These are phyloP conservation scores for Aspergillus tubingensis DNA, from an alignment of 2,329 filamentous ascomycete species.

Conservation along the genomic window DNA sequence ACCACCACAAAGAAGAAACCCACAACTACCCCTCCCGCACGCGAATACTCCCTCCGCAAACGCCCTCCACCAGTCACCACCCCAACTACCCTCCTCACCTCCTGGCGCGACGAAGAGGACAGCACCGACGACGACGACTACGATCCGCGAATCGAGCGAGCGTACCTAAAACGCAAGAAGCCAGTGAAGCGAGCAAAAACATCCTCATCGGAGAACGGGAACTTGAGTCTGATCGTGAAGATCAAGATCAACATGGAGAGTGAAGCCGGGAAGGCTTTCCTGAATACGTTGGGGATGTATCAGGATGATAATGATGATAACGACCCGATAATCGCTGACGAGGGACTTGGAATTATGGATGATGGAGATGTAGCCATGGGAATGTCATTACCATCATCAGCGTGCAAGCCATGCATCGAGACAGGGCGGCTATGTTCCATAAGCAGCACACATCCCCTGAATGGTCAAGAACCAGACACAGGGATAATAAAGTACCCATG, in stretches of 20 bases:
- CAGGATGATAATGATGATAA: not conserved
- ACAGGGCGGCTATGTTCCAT: no score
- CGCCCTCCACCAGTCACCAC: conserved; percentile 1
- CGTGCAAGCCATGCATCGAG: no score
- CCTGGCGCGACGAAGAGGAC: conserved; percentile 39
- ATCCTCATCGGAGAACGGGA: not conserved
- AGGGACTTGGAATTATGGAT: rapidly evolving
- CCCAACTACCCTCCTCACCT: conserved; percentile 9
- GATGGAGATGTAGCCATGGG: no score
- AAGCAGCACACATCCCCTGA: no score
- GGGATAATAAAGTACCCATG: no score
- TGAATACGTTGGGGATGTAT: conserved; percentile 5
- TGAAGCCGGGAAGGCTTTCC: not conserved
- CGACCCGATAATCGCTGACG: no score
- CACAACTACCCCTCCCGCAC: not conserved
- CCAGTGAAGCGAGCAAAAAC: not conserved
- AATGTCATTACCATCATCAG: no score
- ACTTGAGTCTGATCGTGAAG: not conserved
- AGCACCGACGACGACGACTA: conserved; percentile 42
- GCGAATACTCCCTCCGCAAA: conserved; percentile 18
- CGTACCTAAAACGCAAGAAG: conserved; percentile 1
- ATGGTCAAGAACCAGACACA: no score
- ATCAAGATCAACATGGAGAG: not conserved
- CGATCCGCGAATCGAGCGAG: conserved; percentile 19
- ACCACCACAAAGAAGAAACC: no score